A percentile compares a stretch with the other conserved stretches of the same genome.
These are phyloP conservation scores for Candida easanensis DNA, from an alignment of 805 yeast species.

Conservation along the genomic window DNA sequence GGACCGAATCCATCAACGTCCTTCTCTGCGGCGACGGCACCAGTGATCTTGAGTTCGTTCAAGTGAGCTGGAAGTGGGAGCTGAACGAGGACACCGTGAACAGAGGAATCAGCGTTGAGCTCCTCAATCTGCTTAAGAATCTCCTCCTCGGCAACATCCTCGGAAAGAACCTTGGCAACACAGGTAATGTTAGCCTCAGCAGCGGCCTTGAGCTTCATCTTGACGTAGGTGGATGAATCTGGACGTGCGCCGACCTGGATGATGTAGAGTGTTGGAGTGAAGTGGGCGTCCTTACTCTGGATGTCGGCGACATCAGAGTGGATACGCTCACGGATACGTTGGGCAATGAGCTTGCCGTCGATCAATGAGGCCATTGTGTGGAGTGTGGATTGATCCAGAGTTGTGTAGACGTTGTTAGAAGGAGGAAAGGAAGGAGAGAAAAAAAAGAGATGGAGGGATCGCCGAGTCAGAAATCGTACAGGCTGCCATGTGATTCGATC, in stretches of 20 bases:
- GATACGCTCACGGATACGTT: conserved; percentile 48
- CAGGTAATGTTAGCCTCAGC: conserved; percentile 67
- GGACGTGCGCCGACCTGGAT: conserved; percentile 77
- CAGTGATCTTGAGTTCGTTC: conserved; percentile 64
- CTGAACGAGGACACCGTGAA: conserved; percentile 75
- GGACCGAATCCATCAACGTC: conserved; percentile 87
- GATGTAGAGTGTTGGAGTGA: conserved; percentile 64
- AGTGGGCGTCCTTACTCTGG: conserved; percentile 40
- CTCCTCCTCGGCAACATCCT: conserved; percentile 51
- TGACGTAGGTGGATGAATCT: conserved; percentile 76
- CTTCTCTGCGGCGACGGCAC: conserved; percentile 60
- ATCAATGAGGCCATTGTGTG: conserved; percentile 35
- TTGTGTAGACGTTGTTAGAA: no score
- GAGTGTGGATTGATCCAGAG: no score
- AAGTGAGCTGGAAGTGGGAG: conserved; percentile 73
- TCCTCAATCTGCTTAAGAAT: conserved; percentile 50
- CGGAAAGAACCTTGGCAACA: conserved; percentile 57
- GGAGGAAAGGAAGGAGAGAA: no score
- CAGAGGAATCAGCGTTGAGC: conserved; percentile 55
- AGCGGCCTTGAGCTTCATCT: conserved; percentile 78
- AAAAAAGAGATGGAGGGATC: no score
- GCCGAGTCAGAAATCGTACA: no score
- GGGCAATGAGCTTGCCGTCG: conserved; percentile 62
- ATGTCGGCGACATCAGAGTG: conserved; percentile 46
- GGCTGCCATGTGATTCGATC: no score